Evolutionary conservation across 2,329 filamentous ascomycete genomes (phyloP).

Genomic region (Cadophora gregata): DNA sequence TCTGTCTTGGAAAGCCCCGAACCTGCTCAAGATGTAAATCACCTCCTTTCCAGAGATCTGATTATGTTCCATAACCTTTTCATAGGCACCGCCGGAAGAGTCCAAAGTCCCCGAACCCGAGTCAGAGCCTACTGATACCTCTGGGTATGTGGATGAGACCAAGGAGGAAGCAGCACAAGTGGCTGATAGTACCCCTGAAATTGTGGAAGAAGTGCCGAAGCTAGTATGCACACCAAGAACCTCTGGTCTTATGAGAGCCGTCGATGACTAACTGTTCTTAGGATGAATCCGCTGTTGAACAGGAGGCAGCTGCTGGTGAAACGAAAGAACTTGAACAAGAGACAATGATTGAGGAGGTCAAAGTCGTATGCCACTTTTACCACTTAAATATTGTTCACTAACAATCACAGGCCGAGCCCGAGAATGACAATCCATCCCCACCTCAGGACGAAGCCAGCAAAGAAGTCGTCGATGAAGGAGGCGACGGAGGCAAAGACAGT

Average conservation of each 20-base stretch:
- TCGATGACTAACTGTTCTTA: not conserved
- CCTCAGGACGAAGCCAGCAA: constrained; percentile 13
- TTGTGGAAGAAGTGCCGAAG: not conserved
- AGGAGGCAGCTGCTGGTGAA: not conserved
- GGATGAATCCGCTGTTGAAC: constrained; percentile 2
- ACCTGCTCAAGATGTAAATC: constrained; percentile 2
- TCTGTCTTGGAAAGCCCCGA: constrained; percentile 10
- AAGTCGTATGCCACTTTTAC: not conserved
- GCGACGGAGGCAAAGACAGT: constrained; percentile 15
- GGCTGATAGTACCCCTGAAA: not conserved
- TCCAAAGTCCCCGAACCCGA: not conserved
- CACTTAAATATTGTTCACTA: not conserved
- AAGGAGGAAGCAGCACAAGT: constrained; percentile 8
- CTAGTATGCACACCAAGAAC: not conserved
- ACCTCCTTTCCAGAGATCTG: not conserved
- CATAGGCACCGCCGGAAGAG: not conserved
- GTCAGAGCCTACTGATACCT: not conserved
- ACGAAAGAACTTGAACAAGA: not conserved
- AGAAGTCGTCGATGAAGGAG: constrained; percentile 14
- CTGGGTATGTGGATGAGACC: constrained; percentile 13
- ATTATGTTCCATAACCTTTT: not conserved
- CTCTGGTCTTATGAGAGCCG: too few relatives aligned
- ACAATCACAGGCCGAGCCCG: constrained; percentile 5
- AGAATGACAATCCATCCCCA: constrained; percentile 7
- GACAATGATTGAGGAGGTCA: constrained; percentile 1